phyloP scores from a whole-genome alignment of 805 yeast genomes.

The Candida argentea region DNA sequence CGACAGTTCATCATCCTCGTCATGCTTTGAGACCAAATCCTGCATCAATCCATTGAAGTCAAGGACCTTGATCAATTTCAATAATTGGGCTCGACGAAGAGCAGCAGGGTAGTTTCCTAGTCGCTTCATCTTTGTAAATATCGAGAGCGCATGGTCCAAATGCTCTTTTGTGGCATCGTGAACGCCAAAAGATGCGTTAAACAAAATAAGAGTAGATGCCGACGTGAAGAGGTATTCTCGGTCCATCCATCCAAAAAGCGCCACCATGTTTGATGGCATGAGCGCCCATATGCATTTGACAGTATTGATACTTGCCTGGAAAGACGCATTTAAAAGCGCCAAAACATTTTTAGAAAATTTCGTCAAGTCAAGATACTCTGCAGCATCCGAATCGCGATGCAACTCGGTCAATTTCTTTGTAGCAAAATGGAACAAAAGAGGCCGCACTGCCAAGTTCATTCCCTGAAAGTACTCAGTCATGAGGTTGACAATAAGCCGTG shows the following conservation, averaged over 20 bases:
- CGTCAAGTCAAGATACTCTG: conserved; percentile 53
- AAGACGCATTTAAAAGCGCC: conserved; percentile 63
- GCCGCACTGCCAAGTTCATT: conserved; percentile 68
- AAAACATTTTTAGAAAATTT: conserved; percentile 58
- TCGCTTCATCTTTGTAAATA: conserved; percentile 66
- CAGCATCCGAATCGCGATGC: conserved; percentile 27
- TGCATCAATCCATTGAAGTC: conserved; percentile 62
- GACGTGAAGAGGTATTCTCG: conserved; percentile 73
- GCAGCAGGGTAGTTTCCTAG: conserved; percentile 78
- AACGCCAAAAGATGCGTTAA: conserved; percentile 74
- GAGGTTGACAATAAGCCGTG: conserved; percentile 60
- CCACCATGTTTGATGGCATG: conserved; percentile 72
- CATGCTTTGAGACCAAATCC: conserved; percentile 46
- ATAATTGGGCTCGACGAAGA: conserved; percentile 57
- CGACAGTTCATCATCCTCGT: conserved; percentile 25
- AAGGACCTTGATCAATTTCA: conserved; percentile 52
- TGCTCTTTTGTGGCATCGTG: conserved; percentile 66
- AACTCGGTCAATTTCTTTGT: conserved; percentile 49
- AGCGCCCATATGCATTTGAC: conserved; percentile 66
- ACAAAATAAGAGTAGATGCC: conserved; percentile 61
- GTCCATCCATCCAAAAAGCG: conserved; percentile 81
- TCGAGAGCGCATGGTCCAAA: conserved; percentile 58
- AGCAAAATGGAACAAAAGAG: conserved; percentile 67
- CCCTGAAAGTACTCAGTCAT: conserved; percentile 83
- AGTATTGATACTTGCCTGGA: conserved; percentile 73